A percentile compares a stretch with the other conserved stretches of the same genome.
phyloP scores from a whole-genome alignment of 441 rosid species.

The Melastoma candidum region DNA sequence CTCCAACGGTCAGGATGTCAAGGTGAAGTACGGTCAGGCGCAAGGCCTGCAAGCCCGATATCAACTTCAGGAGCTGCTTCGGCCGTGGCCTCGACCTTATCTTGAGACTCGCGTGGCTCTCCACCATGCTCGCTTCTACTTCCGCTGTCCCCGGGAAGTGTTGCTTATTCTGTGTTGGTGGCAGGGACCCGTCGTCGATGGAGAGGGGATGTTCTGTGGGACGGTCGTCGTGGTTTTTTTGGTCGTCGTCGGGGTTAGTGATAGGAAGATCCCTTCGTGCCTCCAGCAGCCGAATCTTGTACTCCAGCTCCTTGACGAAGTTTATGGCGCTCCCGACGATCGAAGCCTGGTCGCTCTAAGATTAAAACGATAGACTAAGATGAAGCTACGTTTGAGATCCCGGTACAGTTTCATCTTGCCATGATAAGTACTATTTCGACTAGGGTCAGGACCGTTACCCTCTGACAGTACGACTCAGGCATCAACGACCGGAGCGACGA shows the following conservation, averaged over 20 bases:
- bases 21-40: conserved; percentile 70
- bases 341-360: conserved; percentile 83
- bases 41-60: conserved; percentile 51
- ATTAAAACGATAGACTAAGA: neutral
- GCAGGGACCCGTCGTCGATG: neutral
- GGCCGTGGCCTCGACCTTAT: conserved; percentile 54
- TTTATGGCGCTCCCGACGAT: conserved; percentile 79
- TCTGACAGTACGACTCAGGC: conserved; percentile 14
- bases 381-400: neutral
- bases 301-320: conserved; percentile 82
- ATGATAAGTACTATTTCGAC: no score
- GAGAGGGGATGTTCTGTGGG: conserved; percentile 30
- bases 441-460: conserved; percentile 9
- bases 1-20: conserved; percentile 54
- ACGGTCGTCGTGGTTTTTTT: conserved; percentile 13
- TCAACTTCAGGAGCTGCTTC: conserved; percentile 58
- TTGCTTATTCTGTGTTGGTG: conserved; percentile 2
- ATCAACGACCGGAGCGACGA: conserved; percentile 16
- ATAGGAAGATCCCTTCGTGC: conserved; percentile 21
- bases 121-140: conserved; percentile 81
- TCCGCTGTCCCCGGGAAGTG: conserved; percentile 31
- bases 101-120: conserved; percentile 71
- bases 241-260: conserved; percentile 9
- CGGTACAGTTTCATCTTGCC: no score
- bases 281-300: conserved; percentile 34